Conservation (phyloP, 768 basidiomycete genomes). For the Pulveroboletus sp. region DNA sequence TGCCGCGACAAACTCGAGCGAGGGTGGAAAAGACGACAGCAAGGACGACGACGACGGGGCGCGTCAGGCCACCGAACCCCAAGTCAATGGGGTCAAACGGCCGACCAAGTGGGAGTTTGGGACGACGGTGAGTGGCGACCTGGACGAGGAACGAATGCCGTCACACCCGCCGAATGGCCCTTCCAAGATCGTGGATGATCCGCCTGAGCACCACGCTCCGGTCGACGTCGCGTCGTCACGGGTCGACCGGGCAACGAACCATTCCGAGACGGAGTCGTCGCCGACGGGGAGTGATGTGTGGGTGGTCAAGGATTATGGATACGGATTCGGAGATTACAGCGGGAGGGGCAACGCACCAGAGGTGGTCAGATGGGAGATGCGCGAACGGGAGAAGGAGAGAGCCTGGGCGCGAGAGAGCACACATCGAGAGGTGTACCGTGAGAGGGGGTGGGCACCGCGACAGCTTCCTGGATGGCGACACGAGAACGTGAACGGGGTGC, state of each 20-base stretch:
- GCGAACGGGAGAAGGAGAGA: slow-evolving; percentile 25
- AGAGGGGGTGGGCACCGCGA: slow-evolving; percentile 15
- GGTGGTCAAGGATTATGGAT: slow-evolving; percentile 61
- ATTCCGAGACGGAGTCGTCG: slow-evolving; percentile 15
- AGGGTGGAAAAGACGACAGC: slow-evolving; percentile 2
- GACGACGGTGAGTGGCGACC: slow-evolving; percentile 30
- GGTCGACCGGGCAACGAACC: slow-evolving; percentile 3
- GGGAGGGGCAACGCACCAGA: slow-evolving; percentile 34
- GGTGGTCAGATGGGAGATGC: slow-evolving; percentile 28
- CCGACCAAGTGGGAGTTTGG: slow-evolving; percentile 57
- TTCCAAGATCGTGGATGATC: background rate
- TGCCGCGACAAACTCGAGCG: background rate
- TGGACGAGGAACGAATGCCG: slow-evolving; percentile 2
- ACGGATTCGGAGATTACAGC: slow-evolving; percentile 52
- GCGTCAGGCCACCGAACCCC: too few relatives aligned
- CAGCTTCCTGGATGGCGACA: slow-evolving; percentile 21
- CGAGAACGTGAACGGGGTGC: slow-evolving; percentile 28
- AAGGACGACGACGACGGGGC: too few relatives aligned
- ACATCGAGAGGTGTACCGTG: slow-evolving; percentile 13
- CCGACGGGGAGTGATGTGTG: slow-evolving; percentile 37
- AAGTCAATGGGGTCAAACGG: slow-evolving; percentile 11
- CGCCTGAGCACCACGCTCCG: background rate
- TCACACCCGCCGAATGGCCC: background rate
- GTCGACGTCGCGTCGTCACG: background rate
- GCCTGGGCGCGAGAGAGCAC: slow-evolving; percentile 15